phyloP scores from a whole-genome alignment of 371 early-diverging fungal genomes.

The Lichtheimia ornata region DNA sequence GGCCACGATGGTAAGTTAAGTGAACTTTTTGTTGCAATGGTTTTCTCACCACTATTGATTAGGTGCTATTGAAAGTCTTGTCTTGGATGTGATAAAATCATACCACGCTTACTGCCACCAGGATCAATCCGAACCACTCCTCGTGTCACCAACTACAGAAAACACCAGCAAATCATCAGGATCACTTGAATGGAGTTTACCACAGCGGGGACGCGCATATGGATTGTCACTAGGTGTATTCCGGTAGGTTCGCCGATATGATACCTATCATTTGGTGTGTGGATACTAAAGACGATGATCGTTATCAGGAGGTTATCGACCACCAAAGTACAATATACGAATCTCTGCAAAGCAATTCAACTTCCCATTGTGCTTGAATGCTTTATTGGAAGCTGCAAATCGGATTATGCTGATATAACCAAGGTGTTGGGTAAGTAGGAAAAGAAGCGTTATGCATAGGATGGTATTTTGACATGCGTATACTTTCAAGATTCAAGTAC shows the following conservation, averaged over 20 bases:
- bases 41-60: background rate
- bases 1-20: slow-evolving; percentile 19
- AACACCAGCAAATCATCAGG: background rate
- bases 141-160: slow-evolving; percentile 1
- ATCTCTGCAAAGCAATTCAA: slow-evolving; percentile 40
- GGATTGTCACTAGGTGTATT: slow-evolving; percentile 36
- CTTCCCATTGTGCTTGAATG: slow-evolving; percentile 43
- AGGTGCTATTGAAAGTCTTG: slow-evolving; percentile 23
- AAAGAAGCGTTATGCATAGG: background rate
- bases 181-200: slow-evolving; percentile 27
- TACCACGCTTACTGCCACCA: slow-evolving; percentile 23
- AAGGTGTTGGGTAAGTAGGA: slow-evolving; percentile 19
- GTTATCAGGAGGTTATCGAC: slow-evolving; percentile 19
- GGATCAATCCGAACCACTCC: slow-evolving; percentile 2
- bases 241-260: slow-evolving; percentile 3
- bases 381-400: slow-evolving; percentile 38
- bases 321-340: slow-evolving; percentile 27
- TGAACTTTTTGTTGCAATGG: background rate
- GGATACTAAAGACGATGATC: background rate
- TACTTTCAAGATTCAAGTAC: slow-evolving; percentile 1
- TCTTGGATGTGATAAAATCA: slow-evolving; percentile 18
- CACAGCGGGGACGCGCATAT: slow-evolving; percentile 29
- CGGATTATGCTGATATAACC: slow-evolving; percentile 19
- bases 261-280: background rate
- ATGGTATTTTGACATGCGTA: background rate